Evolutionary conservation across 139 green algal species (phyloP).

Genomic region (Chlorella sp.): DNA sequence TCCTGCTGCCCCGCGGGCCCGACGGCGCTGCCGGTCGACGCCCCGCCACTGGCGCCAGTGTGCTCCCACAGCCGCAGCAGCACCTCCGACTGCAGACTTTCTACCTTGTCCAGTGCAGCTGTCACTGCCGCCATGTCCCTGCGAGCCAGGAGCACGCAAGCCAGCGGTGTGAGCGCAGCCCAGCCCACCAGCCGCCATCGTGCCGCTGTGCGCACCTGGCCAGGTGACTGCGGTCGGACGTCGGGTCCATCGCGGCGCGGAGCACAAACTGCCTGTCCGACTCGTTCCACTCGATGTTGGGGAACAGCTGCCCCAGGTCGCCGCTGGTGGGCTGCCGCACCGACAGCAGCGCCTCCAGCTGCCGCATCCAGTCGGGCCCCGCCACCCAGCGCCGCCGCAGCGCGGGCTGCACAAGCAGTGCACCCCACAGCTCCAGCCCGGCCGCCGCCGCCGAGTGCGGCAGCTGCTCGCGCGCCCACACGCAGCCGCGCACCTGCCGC

Average conservation of each 20-base stretch:
- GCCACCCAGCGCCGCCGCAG: conserved; percentile 30
- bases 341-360: conserved; percentile 43
- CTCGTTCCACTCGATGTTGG: background rate
- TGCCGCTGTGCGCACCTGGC: no score
- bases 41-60: background rate
- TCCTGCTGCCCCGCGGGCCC: no score
- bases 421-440: conserved; percentile 21
- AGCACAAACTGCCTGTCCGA: background rate
- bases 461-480: conserved; percentile 1
- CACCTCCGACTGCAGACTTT: conserved; percentile 31
- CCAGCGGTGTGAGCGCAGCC: no score
- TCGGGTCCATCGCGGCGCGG: no score
- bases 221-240: no score
- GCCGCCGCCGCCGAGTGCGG: conserved; percentile 1
- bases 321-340: conserved; percentile 36
- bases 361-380: conserved; percentile 17
- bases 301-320: conserved; percentile 13
- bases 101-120: background rate
- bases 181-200: no score
- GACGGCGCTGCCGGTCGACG: background rate
- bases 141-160: background rate
- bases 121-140: background rate
- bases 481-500: background rate
- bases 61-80: conserved; percentile 72
- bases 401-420: conserved; percentile 27